Evolutionary conservation across 306 rosid genomes (phyloP).

Genomic region (Dalbergia cochinchinensis): DNA sequence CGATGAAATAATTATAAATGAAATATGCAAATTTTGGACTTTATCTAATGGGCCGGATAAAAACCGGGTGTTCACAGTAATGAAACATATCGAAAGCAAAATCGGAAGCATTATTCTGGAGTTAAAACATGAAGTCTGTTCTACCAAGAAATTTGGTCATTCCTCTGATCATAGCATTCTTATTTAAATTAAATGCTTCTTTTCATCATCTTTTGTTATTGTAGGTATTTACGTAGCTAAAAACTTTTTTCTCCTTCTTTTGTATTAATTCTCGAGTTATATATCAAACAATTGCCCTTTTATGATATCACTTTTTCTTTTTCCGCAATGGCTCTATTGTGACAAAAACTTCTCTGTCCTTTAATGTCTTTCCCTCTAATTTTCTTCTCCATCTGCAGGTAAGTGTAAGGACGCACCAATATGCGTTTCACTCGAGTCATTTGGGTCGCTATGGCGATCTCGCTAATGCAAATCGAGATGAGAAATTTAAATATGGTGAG

Average conservation of each 20-base stretch:
- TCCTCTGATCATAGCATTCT: slow-evolving; percentile 1
- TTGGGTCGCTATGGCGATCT: background rate
- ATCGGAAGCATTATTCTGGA: background rate
- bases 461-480: background rate
- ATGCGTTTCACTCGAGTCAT: background rate
- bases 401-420: background rate
- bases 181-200: slow-evolving; percentile 11
- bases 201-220: background rate
- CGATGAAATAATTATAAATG: too few relatives aligned
- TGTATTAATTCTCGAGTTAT: background rate
- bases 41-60: too few relatives aligned
- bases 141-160: background rate
- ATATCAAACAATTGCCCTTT: too few relatives aligned
- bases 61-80: too few relatives aligned
- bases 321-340: background rate
- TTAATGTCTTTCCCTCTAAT: background rate
- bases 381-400: background rate
- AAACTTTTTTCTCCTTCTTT: background rate
- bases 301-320: too few relatives aligned
- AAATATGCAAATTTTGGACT: too few relatives aligned
- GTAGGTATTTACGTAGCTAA: background rate
- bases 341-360: background rate
- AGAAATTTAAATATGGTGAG: background rate
- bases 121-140: background rate
- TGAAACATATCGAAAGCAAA: slow-evolving; percentile 1